Evolutionary conservation across 345 rosid species (phyloP), one percentile per base, ranked within the genome.

Genomic region (Microcos paniculata): DNA sequence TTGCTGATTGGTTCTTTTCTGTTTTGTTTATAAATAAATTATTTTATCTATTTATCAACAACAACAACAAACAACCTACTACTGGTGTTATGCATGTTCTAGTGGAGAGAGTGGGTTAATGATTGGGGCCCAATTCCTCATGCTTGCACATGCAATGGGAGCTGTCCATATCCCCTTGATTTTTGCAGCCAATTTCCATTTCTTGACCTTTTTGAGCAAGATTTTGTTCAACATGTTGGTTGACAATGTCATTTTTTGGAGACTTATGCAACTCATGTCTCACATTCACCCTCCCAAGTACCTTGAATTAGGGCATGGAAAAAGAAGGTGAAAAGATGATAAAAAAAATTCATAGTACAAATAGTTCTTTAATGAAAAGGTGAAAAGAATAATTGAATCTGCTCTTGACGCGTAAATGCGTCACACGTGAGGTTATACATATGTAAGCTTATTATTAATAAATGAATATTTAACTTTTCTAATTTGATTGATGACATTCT

Each of bases 121-220:
- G 19, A 6, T 18, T 53, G 70, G 80, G 76, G 5, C 71, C 76
- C 71, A 26, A 9, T 30, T 8, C 23, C 71, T 62, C 71, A 9
- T 62, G 64, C 57, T 48, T 71, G 70, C 80, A 77, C 80, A 63
- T 77, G 80, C 56, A 35, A 52, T 6, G 49, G 46, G 18, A 70
- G 56, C 43, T 24, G 63, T 70, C 75, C 63, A 26, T 35, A 2
- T 11, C 65, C 19, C 48, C 52, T 75, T 13, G 72, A 57, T 57
- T 57, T 57, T 57, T 57, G 62, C 30, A 23, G 10, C 62, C 62
- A 57, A 9, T 57, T 57, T 57, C 21, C 24, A 9, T 57, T 57
- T 57, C 21, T 57, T 24, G 12, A 10, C 28, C 33, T 24, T 24
- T 57, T 57, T 55, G 14, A 11, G 3, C 9, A 21, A 57, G 62